Percentiles rank a stretch among this genome's conserved stretches.
Evolutionary conservation across 2,329 filamentous ascomycete genomes (phyloP).

Genomic region (Colletotrichum navitas): DNA sequence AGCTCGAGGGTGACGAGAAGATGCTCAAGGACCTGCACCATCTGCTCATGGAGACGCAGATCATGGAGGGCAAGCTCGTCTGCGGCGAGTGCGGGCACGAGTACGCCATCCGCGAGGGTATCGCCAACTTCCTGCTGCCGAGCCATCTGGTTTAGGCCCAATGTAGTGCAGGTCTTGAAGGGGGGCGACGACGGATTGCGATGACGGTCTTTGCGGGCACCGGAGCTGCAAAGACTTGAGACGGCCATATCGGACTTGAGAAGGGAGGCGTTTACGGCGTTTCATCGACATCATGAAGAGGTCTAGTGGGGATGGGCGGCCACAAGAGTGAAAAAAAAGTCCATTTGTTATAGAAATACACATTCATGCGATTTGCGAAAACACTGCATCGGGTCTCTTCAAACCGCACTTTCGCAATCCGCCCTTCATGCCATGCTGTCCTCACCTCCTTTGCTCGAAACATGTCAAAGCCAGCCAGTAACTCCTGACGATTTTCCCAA

Average conservation of each 20-base stretch:
- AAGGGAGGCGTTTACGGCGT: conserved; percentile 33
- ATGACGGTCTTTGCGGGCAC: not conserved
- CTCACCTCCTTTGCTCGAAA: conserved; percentile 24
- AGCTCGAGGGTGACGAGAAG: conserved; percentile 75
- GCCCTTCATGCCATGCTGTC: conserved; percentile 11
- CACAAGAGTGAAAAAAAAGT: conserved; percentile 25
- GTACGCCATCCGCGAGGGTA: conserved; percentile 94
- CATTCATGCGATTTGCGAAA: conserved; percentile 36
- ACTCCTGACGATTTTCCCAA: conserved; percentile 38
- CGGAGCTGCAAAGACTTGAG: not conserved
- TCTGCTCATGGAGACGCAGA: conserved; percentile 88
- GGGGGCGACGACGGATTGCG: not conserved
- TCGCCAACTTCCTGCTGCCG: conserved; percentile 94
- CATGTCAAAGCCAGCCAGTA: conserved; percentile 39
- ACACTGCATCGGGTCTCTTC: conserved; percentile 13
- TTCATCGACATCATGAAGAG: conserved; percentile 18
- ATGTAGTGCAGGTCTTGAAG: too few species aligned
- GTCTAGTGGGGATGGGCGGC: conserved; percentile 25
- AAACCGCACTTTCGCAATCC: conserved; percentile 7
- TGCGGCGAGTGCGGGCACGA: conserved; percentile 94
- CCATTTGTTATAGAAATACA: conserved; percentile 38
- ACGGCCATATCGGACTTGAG: not conserved
- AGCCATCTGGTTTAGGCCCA: conserved; percentile 82
- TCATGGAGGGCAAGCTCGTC: conserved; percentile 88
- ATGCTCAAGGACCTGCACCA: conserved; percentile 83